These are phyloP conservation scores for Blastocystis sp. DNA, from an alignment of 352 stramenopile genomes.

Conservation along the genomic window DNA sequence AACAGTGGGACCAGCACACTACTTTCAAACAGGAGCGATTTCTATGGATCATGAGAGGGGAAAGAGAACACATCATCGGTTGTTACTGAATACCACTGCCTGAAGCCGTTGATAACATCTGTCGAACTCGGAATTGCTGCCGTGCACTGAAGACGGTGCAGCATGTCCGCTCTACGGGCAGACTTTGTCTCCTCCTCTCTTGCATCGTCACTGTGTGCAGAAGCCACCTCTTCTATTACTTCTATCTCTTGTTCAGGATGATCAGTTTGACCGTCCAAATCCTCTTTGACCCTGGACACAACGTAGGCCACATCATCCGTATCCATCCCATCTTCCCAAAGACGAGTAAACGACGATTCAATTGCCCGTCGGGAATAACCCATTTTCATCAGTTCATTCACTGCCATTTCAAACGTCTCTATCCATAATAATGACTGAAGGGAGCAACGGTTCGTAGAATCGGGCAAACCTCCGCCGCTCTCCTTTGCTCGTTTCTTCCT, in stretches of 20 bases:
- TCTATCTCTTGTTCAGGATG: too few species aligned
- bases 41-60: neutral
- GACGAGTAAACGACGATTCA: neutral
- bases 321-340: neutral
- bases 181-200: neutral
- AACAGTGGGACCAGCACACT: neutral
- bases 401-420: neutral
- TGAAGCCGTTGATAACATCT: conserved; percentile 34
- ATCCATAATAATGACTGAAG: neutral
- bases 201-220: too few species aligned
- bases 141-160: neutral
- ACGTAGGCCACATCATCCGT: neutral
- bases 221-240: neutral
- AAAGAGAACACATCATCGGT: neutral
- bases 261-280: neutral
- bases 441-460: too few species aligned
- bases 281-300: neutral
- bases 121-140: conserved; percentile 32
- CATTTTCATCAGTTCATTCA: neutral
- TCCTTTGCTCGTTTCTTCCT: neutral
- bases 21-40: conserved; percentile 6
- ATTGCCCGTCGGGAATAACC: neutral
- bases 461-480: neutral
- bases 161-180: neutral
- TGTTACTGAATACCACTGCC: conserved; percentile 20